These are phyloP conservation scores for Diaporthe citri DNA, from an alignment of 2,329 filamentous ascomycete genomes.

Conservation along the genomic window DNA sequence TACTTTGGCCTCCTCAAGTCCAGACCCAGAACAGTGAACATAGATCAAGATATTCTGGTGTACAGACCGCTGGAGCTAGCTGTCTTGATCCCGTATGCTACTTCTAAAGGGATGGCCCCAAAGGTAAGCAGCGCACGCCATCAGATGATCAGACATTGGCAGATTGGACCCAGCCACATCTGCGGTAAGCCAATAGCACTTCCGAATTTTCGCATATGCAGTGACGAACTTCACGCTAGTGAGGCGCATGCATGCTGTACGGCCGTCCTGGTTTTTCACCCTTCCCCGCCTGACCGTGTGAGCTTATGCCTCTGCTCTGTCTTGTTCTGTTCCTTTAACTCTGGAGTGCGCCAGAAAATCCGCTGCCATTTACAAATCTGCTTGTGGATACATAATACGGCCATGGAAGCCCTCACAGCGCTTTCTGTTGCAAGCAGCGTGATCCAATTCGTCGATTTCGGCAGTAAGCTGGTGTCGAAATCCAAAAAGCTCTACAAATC, in stretches of 20 bases:
- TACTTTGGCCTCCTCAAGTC: no score
- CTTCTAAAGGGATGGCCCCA: no score
- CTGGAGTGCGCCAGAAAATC: not conserved
- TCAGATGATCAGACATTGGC: no score
- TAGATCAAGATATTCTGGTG: no score
- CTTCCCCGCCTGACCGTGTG: no score
- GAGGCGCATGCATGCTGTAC: not conserved
- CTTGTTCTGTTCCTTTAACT: not conserved
- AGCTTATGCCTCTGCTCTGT: no score
- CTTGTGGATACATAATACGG: not conserved
- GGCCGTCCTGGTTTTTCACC: no score
- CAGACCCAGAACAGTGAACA: no score
- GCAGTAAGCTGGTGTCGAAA: not conserved
- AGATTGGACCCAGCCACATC: not conserved
- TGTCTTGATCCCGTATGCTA: no score
- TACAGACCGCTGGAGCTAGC: no score
- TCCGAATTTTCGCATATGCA: not conserved
- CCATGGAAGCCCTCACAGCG: not conserved
- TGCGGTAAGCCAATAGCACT: not conserved
- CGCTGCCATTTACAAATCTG: not conserved
- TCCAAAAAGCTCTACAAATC: not conserved
- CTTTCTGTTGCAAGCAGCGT: not conserved
- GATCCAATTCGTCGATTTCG: not conserved
- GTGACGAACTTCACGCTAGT: not conserved
- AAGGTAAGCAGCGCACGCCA: no score